Conservation (phyloP, 2,329 filamentous ascomycete genomes). For the Aquanectria penicillioides region DNA sequence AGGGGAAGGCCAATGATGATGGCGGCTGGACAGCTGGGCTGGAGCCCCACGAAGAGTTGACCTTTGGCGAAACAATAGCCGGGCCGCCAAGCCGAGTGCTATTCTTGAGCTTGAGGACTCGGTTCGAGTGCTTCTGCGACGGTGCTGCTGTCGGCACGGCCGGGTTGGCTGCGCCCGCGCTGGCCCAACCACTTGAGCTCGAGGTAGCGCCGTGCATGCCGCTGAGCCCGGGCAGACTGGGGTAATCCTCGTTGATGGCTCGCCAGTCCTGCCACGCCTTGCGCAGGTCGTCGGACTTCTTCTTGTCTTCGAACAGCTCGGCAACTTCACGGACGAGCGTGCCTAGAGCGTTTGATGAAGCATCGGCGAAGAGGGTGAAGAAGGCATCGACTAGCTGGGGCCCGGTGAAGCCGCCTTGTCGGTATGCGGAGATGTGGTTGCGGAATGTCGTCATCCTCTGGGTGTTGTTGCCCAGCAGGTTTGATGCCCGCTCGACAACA, state of each 20-base stretch:
- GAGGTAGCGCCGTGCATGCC: conserved; percentile 72
- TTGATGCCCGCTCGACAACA: conserved; percentile 86
- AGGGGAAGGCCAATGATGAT: conserved; percentile 55
- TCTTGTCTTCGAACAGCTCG: conserved; percentile 87
- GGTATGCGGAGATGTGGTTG: conserved; percentile 80
- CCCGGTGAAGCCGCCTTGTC: conserved; percentile 74
- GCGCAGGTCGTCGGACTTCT: conserved; percentile 77
- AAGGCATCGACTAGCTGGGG: conserved; percentile 85
- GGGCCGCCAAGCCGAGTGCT: conserved; percentile 59
- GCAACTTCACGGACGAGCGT: conserved; percentile 92
- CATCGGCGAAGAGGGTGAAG: conserved; percentile 84
- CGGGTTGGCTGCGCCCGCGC: conserved; percentile 68
- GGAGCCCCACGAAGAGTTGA: conserved; percentile 35
- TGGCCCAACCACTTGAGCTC: conserved; percentile 67
- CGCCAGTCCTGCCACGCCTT: conserved; percentile 96
- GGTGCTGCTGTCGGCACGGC: conserved; percentile 50
- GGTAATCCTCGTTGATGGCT: conserved; percentile 95
- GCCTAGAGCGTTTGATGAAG: conserved; percentile 81
- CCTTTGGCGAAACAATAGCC: conserved; percentile 37
- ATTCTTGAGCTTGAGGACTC: conserved; percentile 69
- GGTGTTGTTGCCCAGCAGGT: conserved; percentile 80
- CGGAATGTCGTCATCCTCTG: conserved; percentile 83
- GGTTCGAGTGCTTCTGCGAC: conserved; percentile 60
- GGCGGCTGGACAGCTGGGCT: conserved; percentile 30
- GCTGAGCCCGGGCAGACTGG: conserved; percentile 80